Conservation (phyloP, 2,329 filamentous ascomycete species). For the Sporothrix euskadiensis region DNA sequence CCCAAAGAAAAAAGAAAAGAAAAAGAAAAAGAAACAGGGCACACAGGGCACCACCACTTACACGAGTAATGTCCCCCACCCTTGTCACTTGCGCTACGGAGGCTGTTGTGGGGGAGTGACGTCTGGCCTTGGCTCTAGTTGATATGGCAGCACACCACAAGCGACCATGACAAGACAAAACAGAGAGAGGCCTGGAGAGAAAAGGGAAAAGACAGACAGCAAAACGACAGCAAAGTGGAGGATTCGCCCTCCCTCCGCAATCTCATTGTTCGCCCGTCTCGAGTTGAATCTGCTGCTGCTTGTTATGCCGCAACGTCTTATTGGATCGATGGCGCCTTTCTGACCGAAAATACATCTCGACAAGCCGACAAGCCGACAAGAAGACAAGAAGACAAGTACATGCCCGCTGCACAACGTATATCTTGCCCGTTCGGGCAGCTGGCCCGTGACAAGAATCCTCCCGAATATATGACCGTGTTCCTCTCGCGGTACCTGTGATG, state of each 20-base stretch:
- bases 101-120: neutral
- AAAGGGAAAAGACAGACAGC: neutral
- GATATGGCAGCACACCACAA: neutral
- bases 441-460: neutral
- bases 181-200: neutral
- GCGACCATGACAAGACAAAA: neutral
- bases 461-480: neutral
- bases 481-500: neutral
- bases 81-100: neutral
- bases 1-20: no score
- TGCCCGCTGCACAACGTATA: neutral
- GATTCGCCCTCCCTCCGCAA: neutral
- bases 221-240: neutral
- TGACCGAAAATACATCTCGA: neutral
- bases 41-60: neutral
- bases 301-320: neutral
- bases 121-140: neutral
- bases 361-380: neutral
- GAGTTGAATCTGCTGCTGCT: neutral
- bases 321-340: neutral
- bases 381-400: neutral
- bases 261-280: neutral
- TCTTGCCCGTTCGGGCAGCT: conserved; percentile 1
- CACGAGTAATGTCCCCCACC: neutral
- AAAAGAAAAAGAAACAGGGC: neutral